Base-by-base conservation (phyloP, 768 basidiomycete species). In the Boletus barrowsii region DNA sequence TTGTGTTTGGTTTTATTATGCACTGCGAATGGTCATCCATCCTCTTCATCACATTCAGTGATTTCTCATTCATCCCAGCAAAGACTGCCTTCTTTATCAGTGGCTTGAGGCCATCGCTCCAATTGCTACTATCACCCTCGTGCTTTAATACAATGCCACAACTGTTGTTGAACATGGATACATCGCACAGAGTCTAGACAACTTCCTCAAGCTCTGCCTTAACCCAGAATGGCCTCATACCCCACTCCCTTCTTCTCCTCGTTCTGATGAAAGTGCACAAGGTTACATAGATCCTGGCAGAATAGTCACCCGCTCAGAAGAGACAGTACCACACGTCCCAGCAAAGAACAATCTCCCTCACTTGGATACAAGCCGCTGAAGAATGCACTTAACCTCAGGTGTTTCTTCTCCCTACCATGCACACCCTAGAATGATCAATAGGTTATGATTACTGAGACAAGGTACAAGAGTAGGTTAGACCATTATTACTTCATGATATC, bases 361-460 rank as follows among this genome's bases (percentile, higher is more conserved):
- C 39, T 44, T 65, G 42, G 67, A 71, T 20, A 58, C 14, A 71
- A 55, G 50, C 53, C 47, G 13, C 14, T 58, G 50, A 72, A 62
- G 60, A 67, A 59, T 24, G 57, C 68, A 4, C 55, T 71, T n/a
- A 67, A 65, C 48, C 55, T 75, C 32, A 80, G 77, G 56, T 74
- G 77, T 30, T 77, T 76, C 57, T 79, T 78, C 9, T 76, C 87
- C 5, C 73, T 90, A 47, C 86, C 88, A 6, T 80, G 84, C 32
- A 82, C 87, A 8, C 85, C 87, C 7, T 81, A 5, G 92, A 93
- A 62, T 79, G 92, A 45, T 88, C 86, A 55, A 65, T 73, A 22
- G 81, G 84, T 36, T 95, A 94, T 61, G 93, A 70, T 92, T 24
- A 59, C 73, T 37, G 78, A 80, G 52, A 78, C 79, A 51, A 80